Evolutionary conservation across 305 asterid species (phyloP), one percentile per base, ranked within the genome.

Genomic region (Fraxinus velutina): DNA sequence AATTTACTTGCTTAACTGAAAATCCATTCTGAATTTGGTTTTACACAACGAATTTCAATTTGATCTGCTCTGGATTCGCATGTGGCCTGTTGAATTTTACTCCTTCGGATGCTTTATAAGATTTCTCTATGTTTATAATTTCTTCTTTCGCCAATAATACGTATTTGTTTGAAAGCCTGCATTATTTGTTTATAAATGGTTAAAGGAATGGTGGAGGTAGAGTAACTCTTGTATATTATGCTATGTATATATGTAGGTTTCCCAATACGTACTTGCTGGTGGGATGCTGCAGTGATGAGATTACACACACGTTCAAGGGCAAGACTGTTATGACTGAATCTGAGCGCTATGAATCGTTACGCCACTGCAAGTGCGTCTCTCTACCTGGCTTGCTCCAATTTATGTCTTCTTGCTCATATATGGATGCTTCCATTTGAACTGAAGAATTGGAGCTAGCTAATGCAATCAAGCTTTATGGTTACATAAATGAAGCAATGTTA

Each of bases 331-430:
- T 96, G 98, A 93, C 87, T 1, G 97, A 86, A 3, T 37, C 81
- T 34, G 99, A 96, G 88, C 98, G 98, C 32, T 94, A 93, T 72
- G 99, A 96, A 86, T 94, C 98, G 37, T 90, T 96, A 82, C 93
- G 97, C 79, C 99, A 96, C 82, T 94, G 99, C 99, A 96, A 86
- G 98, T 93, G 66, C 70, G 93, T 91, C 75, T 74, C 78, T 24
- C 50, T 83, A 47, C 22, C 62, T 84, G 13, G 13, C 57, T 15
- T 77, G 77, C 66, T 62, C 33, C 72, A 22, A 6, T 21, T 62
- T 62, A 21, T 62, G 32, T 72, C 50, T 21, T 24, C 52, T 57
- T 55, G 52, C 33, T 42, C n/a, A 36, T 72, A 37, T 64, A 36
- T 10, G 10, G 62, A 22, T 73, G 71, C n/a, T 79, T 27, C 73